Conservation (phyloP, 805 yeast species). For the Kodamaea sagamina region DNA sequence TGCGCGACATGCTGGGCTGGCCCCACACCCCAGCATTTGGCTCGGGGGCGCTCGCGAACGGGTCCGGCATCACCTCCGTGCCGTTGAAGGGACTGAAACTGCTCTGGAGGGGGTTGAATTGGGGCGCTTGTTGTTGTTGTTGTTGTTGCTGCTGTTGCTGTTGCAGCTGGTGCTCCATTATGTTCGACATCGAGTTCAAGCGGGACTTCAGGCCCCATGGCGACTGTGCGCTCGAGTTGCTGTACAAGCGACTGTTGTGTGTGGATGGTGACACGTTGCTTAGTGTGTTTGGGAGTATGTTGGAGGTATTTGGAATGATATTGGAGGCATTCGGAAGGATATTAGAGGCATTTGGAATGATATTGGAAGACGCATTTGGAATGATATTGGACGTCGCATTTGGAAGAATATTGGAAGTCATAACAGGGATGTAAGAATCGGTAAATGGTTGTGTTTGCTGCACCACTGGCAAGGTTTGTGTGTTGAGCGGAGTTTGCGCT, state of each 20-base stretch:
- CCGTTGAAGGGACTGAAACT: slow-evolving; percentile 24
- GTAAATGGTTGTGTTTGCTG: slow-evolving; percentile 2
- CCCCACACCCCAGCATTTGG: slow-evolving; percentile 1
- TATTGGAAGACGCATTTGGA: too few relatives aligned
- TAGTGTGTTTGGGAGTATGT: too few relatives aligned
- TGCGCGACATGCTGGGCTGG: slow-evolving; percentile 19
- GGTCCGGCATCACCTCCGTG: neutral
- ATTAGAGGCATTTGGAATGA: too few relatives aligned
- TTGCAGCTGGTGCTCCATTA: slow-evolving; percentile 3
- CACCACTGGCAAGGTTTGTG: neutral
- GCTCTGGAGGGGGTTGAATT: slow-evolving; percentile 9
- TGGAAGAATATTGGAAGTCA: neutral
- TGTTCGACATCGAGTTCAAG: slow-evolving; percentile 12
- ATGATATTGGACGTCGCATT: too few relatives aligned
- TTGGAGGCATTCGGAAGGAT: too few relatives aligned
- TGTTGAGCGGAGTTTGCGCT: neutral
- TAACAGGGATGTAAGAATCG: neutral
- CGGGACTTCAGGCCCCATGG: slow-evolving; percentile 19
- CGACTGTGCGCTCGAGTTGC: slow-evolving; percentile 6
- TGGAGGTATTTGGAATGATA: too few relatives aligned
- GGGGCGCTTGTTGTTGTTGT: slow-evolving; percentile 1
- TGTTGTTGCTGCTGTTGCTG: slow-evolving; percentile 1
- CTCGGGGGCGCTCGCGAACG: neutral
- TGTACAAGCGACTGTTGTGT: slow-evolving; percentile 10
- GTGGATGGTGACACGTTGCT: slow-evolving; percentile 12